These are phyloP conservation scores for Athelia psychrophila DNA, from an alignment of 1,284 basidiomycete species.

Conservation along the genomic window DNA sequence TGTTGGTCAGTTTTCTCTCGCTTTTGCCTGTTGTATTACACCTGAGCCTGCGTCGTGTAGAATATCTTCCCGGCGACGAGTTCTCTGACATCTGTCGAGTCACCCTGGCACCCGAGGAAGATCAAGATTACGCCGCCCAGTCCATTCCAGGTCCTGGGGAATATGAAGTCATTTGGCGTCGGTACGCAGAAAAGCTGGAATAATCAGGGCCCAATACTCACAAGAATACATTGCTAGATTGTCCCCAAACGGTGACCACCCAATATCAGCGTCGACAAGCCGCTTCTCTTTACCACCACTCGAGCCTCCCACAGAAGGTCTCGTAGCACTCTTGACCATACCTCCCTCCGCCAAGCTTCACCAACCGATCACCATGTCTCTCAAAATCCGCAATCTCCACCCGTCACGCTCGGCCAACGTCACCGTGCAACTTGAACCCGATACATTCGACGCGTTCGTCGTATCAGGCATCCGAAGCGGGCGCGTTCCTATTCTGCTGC, in stretches of 20 bases:
- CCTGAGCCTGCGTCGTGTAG: slow-evolving; percentile 27
- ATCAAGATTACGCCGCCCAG: slow-evolving; percentile 29
- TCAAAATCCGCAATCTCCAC: slow-evolving; percentile 67
- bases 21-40: background rate
- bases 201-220: background rate
- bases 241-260: slow-evolving; percentile 34
- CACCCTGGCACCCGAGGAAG: slow-evolving; percentile 41
- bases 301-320: slow-evolving; percentile 50
- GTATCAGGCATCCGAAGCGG: slow-evolving; percentile 67
- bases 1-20: slow-evolving; percentile 26
- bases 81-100: slow-evolving; percentile 56
- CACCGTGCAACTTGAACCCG: slow-evolving; percentile 64
- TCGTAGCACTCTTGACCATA: slow-evolving; percentile 62
- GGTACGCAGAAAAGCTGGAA: slow-evolving; percentile 36
- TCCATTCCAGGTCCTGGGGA: slow-evolving; percentile 48
- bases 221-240: slow-evolving; percentile 24
- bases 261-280: slow-evolving; percentile 44
- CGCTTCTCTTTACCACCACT: slow-evolving; percentile 55
- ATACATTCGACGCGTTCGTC: slow-evolving; percentile 63
- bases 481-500: slow-evolving; percentile 63
- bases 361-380: slow-evolving; percentile 47
- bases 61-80: slow-evolving; percentile 61
- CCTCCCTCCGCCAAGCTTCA: slow-evolving; percentile 64
- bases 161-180: slow-evolving; percentile 66
- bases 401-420: slow-evolving; percentile 61